phyloP scores from a whole-genome alignment of 73 alveolate species.

The Breviolum minutum region DNA sequence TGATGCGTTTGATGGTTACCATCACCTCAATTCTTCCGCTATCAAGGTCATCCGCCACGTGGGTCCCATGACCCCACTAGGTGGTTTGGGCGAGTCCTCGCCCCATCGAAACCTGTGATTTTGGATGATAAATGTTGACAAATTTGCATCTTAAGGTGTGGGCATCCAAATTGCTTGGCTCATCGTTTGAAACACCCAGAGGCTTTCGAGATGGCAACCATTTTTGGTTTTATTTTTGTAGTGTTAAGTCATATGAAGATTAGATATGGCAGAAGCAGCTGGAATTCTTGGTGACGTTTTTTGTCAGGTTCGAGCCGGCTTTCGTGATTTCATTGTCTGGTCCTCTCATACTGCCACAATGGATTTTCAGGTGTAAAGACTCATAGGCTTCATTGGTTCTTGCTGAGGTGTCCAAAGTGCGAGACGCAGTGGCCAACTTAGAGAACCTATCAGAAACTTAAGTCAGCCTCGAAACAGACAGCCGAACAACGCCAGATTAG shows the following conservation, averaged over 20 bases:
- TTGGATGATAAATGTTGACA: too few relatives aligned
- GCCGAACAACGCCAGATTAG: neutral
- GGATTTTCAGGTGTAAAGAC: too few relatives aligned
- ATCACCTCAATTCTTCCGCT: too few relatives aligned
- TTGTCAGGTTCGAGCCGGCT: constrained; percentile 71
- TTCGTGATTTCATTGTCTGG: constrained; percentile 69
- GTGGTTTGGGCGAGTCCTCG: constrained; percentile 60
- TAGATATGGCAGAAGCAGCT: neutral
- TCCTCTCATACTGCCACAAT: neutral
- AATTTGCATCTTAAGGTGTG: constrained; percentile 19
- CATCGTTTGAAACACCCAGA: constrained; percentile 80
- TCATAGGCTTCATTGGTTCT: too few relatives aligned
- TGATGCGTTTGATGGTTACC: neutral
- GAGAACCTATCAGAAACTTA: too few relatives aligned
- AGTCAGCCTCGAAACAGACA: neutral
- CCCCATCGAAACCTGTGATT: neutral
- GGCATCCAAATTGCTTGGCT: constrained; percentile 65
- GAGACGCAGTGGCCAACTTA: constrained; percentile 31
- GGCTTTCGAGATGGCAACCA: neutral
- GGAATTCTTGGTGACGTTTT: neutral
- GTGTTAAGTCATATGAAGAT: neutral
- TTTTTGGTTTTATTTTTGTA: too few relatives aligned
- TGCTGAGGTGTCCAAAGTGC: constrained; percentile 51
- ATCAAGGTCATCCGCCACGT: constrained; percentile 83
- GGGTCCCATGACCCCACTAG: constrained; percentile 90